Conservation (phyloP, 176 grass and related monocot species). For the Rhynchospora pubera region DNA sequence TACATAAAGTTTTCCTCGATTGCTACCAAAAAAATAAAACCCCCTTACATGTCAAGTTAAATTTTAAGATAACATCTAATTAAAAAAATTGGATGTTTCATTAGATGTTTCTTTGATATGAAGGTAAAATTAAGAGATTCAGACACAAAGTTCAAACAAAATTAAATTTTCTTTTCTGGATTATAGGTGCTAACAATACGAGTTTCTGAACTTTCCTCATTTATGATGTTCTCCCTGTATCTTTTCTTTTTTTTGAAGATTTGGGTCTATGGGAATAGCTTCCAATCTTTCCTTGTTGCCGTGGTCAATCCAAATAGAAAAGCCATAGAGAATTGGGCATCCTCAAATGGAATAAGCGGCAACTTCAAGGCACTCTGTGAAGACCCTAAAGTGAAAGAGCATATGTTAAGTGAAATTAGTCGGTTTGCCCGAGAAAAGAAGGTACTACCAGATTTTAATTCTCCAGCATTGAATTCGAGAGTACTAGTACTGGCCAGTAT, state of each 20-base stretch:
- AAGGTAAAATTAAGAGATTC: not conserved
- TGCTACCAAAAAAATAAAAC: not conserved
- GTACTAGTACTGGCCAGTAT: no score
- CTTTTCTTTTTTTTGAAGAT: constrained; percentile 33
- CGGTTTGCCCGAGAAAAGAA: constrained; percentile 71
- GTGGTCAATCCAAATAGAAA: constrained; percentile 73
- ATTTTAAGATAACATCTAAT: not conserved
- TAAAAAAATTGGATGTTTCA: not conserved
- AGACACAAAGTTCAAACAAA: not conserved
- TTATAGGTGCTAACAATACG: not conserved
- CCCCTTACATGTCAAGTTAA: not conserved
- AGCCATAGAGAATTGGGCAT: constrained; percentile 63
- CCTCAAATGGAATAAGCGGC: constrained; percentile 40
- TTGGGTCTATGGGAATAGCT: constrained; percentile 92
- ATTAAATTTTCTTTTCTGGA: not conserved
- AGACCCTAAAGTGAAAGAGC: constrained; percentile 63
- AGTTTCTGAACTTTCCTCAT: not conserved
- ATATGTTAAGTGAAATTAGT: constrained; percentile 53
- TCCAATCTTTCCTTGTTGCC: constrained; percentile 73
- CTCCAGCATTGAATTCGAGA: no score
- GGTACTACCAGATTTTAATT: constrained; percentile 30
- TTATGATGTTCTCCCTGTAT: constrained; percentile 13
- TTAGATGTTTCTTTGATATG: not conserved
- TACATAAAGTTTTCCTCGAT: constrained; percentile 7
- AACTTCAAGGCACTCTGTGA: constrained; percentile 63